Percentiles rank a stretch among this genome's conserved stretches.
These are phyloP conservation scores for Caryopteris hybrid DNA, from an alignment of 305 asterid species.

Conservation along the genomic window DNA sequence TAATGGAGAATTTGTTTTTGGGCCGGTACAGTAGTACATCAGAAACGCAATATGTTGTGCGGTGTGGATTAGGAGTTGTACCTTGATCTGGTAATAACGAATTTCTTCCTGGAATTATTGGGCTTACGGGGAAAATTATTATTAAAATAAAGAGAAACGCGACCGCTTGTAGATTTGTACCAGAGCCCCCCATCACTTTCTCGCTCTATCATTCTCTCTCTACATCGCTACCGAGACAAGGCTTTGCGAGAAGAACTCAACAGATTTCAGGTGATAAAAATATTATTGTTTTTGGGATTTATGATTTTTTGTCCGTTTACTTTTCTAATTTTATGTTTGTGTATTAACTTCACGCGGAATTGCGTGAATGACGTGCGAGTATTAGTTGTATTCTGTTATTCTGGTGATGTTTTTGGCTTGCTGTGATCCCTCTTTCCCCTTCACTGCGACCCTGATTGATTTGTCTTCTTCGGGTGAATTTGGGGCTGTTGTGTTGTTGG, in stretches of 20 bases:
- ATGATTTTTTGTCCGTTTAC: not conserved
- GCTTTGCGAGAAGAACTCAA: not conserved
- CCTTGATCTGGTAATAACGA: slow-evolving; percentile 7
- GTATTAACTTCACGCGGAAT: not conserved
- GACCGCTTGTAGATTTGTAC: slow-evolving; percentile 2
- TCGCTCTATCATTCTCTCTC: slow-evolving; percentile 19
- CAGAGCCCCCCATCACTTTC: slow-evolving; percentile 27
- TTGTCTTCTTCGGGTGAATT: not conserved
- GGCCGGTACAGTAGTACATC: not conserved
- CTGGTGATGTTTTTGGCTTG: slow-evolving; percentile 2
- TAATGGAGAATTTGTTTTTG: slow-evolving; percentile 6
- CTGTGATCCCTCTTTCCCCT: slow-evolving; percentile 15
- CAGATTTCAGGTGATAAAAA: not conserved
- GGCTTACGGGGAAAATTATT: slow-evolving; percentile 10
- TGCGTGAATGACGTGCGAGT: slow-evolving; percentile 9
- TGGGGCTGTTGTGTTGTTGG: slow-evolving; percentile 11
- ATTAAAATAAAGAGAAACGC: slow-evolving; percentile 7
- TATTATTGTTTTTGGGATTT: not conserved
- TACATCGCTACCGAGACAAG: not conserved
- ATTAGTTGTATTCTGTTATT: not conserved
- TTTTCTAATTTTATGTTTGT: not conserved
- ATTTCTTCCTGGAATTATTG: slow-evolving; percentile 4
- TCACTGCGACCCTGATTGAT: not conserved
- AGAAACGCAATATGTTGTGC: not conserved
- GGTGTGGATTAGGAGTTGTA: not conserved